Percentiles rank a stretch among this genome's conserved stretches.
These are phyloP conservation scores for Myriosclerotinia curreyana DNA, from an alignment of 2,329 filamentous ascomycete species.

Conservation along the genomic window DNA sequence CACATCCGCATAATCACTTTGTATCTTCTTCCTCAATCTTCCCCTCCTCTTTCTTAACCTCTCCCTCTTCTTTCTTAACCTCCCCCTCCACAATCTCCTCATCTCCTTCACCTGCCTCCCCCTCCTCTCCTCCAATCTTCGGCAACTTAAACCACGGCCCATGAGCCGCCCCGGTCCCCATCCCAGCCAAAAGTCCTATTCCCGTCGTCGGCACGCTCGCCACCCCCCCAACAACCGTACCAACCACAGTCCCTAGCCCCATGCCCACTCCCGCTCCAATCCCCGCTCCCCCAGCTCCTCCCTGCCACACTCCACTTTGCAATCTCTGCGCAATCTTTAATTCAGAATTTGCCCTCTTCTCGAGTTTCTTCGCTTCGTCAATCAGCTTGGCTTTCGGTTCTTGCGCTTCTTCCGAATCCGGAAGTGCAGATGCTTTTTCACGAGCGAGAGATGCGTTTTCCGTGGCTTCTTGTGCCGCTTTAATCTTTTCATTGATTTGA, in stretches of 20 bases:
- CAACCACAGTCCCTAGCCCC: slow-evolving; percentile 28
- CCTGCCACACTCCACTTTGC: slow-evolving; percentile 35
- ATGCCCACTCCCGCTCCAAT: slow-evolving; percentile 31
- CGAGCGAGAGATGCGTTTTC: slow-evolving; percentile 21
- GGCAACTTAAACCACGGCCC: slow-evolving; percentile 32
- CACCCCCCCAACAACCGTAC: slow-evolving; percentile 24
- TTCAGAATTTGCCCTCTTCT: slow-evolving; percentile 49
- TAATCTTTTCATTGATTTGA: slow-evolving; percentile 23
- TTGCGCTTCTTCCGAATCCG: slow-evolving; percentile 21
- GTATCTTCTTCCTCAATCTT: background rate
- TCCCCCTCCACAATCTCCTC: slow-evolving; percentile 15
- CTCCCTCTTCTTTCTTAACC: background rate
- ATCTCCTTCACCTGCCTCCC: slow-evolving; percentile 19
- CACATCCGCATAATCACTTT: background rate
- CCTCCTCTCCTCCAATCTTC: slow-evolving; percentile 14
- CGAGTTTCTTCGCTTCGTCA: slow-evolving; percentile 28
- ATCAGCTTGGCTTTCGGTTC: slow-evolving; percentile 27
- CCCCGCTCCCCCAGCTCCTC: slow-evolving; percentile 29
- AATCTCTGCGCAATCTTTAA: slow-evolving; percentile 59
- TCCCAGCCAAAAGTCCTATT: slow-evolving; percentile 28
- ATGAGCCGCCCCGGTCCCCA: slow-evolving; percentile 30
- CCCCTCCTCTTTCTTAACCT: slow-evolving; percentile 6
- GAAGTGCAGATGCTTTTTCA: slow-evolving; percentile 16
- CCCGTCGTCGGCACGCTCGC: slow-evolving; percentile 28
- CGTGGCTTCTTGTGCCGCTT: slow-evolving; percentile 23